Conservation (phyloP, 176 grass and related monocot species). For the Raddia distichophylla region DNA sequence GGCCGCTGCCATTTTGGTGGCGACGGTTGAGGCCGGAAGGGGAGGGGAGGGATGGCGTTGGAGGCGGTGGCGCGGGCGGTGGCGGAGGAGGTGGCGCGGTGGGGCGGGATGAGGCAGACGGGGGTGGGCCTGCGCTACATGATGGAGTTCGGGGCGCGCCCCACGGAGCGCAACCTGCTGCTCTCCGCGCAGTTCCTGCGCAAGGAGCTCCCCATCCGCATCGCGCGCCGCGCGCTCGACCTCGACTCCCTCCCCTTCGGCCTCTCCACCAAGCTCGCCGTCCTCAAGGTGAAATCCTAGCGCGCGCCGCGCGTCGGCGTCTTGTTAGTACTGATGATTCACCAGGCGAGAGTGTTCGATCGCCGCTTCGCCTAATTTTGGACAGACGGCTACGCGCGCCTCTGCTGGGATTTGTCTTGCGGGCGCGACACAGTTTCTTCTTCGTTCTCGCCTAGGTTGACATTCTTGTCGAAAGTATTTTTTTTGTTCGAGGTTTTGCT, state of each 20-base stretch:
- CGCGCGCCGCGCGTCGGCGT: background rate
- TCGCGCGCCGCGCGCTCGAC: conserved; percentile 66
- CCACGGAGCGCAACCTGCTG: conserved; percentile 60
- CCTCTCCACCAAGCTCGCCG: conserved; percentile 61
- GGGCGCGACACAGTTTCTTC: background rate
- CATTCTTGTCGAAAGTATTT: background rate
- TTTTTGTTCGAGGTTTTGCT: background rate
- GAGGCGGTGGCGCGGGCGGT: conserved; percentile 52
- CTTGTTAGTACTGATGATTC: background rate
- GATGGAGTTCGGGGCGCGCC: conserved; percentile 82
- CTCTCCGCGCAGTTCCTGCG: conserved; percentile 82
- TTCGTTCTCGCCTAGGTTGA: background rate
- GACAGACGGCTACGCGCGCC: background rate
- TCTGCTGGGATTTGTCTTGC: background rate
- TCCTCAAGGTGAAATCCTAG: conserved; percentile 51
- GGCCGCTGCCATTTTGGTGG: background rate
- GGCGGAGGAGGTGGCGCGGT: conserved; percentile 70
- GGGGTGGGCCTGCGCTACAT: conserved; percentile 84
- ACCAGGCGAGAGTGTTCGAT: background rate
- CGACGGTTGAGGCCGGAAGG: background rate
- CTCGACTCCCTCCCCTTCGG: conserved; percentile 74
- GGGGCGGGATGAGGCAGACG: conserved; percentile 74
- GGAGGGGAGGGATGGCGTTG: conserved; percentile 38
- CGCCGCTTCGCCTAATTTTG: background rate
- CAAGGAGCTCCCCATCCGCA: conserved; percentile 79